Base-by-base conservation (phyloP, 495 filamentous ascomycete species). In the Aspergillus sclerotiicarbonarius region DNA sequence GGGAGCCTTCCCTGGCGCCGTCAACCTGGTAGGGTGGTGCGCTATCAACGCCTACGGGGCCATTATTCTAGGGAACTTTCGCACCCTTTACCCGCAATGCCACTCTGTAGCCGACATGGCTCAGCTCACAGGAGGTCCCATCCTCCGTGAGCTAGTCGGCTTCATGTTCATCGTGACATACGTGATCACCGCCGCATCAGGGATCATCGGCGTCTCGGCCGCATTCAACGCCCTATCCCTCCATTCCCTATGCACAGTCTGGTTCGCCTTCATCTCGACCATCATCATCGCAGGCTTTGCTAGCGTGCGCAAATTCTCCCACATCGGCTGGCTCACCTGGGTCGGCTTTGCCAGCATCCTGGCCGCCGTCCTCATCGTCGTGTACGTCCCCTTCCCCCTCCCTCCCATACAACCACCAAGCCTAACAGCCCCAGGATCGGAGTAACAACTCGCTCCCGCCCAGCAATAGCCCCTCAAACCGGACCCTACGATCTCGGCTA, bases 61-160 rank as follows among this genome's bases (percentile, higher is more conserved):
- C 30, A 63, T 74, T 25, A 56, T 75, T 15, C 63, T 72, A n/a
- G 68, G 71, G 18, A 67, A 75, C n/a, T 77, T 75, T 45, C 72
- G 72, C 53, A 66, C 68, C 37, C 37, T 29, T 12, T 58, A 74
- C 45, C 71, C 71, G 1, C 70, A 74, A 39, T 82, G 78, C 56
- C 69, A 74, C 59, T 71, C 70, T 59, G 85, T 92, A 54, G 84
- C 86, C 29, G 89, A 94, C 65, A 89, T 84, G 49, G 85, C 85
- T 6, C 67, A 81, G 16, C 71, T 94, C 25, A 79, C 90, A 33
- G 80, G 83, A 59, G 88, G 86, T 1, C 74, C 64, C 9, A 64
- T 82, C 19, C 81, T 69, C 16, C 70, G 71, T 9, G 71, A 74
- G 53, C 20, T 82, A 0, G 68, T 74, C 3, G 80, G 79, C 0